phyloP scores from a whole-genome alignment of 768 basidiomycete species.

The Tephrocybe sp. region DNA sequence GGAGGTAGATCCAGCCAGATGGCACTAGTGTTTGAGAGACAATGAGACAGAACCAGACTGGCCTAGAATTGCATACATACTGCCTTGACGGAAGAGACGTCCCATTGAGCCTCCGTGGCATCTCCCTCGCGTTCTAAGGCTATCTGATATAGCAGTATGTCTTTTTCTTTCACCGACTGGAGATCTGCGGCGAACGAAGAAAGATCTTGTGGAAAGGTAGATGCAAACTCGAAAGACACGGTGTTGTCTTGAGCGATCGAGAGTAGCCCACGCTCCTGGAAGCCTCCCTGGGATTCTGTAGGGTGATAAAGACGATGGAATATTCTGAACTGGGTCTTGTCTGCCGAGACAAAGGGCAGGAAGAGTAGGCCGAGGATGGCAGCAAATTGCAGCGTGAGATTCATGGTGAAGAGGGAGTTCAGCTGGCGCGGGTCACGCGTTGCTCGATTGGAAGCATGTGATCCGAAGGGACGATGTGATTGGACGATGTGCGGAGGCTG shows the following conservation, averaged over 20 bases:
- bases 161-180: conserved; percentile 30
- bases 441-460: conserved; percentile 3
- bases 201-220: conserved; percentile 47
- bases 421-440: conserved; percentile 7
- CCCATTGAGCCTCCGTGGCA: conserved; percentile 45
- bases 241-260: conserved; percentile 31
- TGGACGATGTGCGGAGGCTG: conserved; percentile 11
- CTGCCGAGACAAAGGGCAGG: conserved; percentile 10
- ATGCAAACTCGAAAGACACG: conserved; percentile 36
- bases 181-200: conserved; percentile 39
- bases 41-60: conserved; percentile 11
- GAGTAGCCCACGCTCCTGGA: conserved; percentile 41
- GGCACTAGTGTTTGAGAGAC: conserved; percentile 48
- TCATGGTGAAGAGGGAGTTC: conserved; percentile 3
- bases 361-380: conserved; percentile 11
- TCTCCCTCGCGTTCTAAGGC: conserved; percentile 53
- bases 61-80: conserved; percentile 34
- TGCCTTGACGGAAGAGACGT: conserved; percentile 59
- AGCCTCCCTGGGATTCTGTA: conserved; percentile 33
- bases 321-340: conserved; percentile 26
- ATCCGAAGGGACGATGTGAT: conserved; percentile 8
- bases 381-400: conserved; percentile 1
- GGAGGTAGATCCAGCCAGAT: conserved; percentile 50
- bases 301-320: conserved; percentile 58
- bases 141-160: conserved; percentile 64